phyloP scores from a whole-genome alignment of 2,329 filamentous ascomycete genomes.

The Xylaria sp. region DNA sequence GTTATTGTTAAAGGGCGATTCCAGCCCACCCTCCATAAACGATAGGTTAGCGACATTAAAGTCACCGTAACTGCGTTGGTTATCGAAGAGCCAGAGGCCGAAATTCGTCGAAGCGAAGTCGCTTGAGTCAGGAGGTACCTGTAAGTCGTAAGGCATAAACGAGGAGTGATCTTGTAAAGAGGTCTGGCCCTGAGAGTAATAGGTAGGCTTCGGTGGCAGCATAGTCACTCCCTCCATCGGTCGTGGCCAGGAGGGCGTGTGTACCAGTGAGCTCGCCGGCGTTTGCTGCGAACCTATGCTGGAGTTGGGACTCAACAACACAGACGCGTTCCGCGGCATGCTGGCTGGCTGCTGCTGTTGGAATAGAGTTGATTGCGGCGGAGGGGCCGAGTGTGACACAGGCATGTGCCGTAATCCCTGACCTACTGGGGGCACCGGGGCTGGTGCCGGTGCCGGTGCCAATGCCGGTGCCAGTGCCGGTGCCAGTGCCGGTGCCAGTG shows the following conservation, averaged over 20 bases:
- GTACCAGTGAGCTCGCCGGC: slow-evolving; percentile 34
- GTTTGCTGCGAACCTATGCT: slow-evolving; percentile 38
- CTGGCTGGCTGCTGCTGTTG: slow-evolving; percentile 40
- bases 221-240: slow-evolving; percentile 47
- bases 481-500: background rate
- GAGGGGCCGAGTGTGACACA: slow-evolving; percentile 11
- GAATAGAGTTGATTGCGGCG: slow-evolving; percentile 33
- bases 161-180: slow-evolving; percentile 42
- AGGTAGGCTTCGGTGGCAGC: slow-evolving; percentile 47
- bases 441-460: slow-evolving; percentile 7
- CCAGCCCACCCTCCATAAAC: slow-evolving; percentile 56
- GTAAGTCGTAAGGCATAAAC: slow-evolving; percentile 43
- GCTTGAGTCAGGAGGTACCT: slow-evolving; percentile 43
- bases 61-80: slow-evolving; percentile 49
- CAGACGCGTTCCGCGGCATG: slow-evolving; percentile 53
- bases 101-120: slow-evolving; percentile 52
- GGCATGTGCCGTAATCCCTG: slow-evolving; percentile 7
- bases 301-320: slow-evolving; percentile 52
- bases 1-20: slow-evolving; percentile 58
- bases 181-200: slow-evolving; percentile 40
- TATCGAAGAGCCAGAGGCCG: slow-evolving; percentile 58
- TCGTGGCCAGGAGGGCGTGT: slow-evolving; percentile 39
- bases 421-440: background rate
- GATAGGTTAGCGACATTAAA: slow-evolving; percentile 52
- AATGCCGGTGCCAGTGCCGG: slow-evolving; percentile 7